phyloP scores from a whole-genome alignment of 2,329 filamentous ascomycete genomes.

The Pseudogymnoascus destructans region DNA sequence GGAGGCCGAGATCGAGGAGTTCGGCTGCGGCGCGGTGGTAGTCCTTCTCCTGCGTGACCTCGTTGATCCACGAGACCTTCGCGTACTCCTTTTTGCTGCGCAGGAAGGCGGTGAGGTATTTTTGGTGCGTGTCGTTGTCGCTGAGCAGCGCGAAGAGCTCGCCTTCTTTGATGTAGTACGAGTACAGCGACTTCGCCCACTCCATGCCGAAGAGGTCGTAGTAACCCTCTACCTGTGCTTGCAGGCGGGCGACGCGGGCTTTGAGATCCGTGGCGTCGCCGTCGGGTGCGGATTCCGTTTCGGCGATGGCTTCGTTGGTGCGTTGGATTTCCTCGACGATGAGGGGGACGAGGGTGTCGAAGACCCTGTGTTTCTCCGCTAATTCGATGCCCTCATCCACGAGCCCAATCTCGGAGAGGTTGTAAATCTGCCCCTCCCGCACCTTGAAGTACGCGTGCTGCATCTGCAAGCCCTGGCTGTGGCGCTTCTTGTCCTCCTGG shows the following conservation, averaged over 20 bases:
- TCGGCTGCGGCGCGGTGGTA: conserved; percentile 60
- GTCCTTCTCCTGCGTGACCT: conserved; percentile 64
- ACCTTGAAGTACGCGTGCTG: conserved; percentile 30
- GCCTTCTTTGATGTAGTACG: conserved; percentile 56
- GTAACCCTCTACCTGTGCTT: conserved; percentile 20
- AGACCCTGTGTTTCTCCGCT: conserved; percentile 49
- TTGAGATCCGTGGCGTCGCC: conserved; percentile 15
- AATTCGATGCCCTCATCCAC: conserved; percentile 41
- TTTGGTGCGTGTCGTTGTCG: conserved; percentile 53
- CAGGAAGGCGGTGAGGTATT: conserved; percentile 67
- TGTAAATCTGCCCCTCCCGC: conserved; percentile 34
- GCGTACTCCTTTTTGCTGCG: conserved; percentile 57
- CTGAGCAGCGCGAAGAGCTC: conserved; percentile 57
- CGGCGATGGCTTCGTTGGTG: conserved; percentile 13
- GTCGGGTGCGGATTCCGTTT: conserved; percentile 15
- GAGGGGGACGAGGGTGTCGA: conserved; percentile 45
- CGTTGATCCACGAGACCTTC: conserved; percentile 89
- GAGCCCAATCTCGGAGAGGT: conserved; percentile 24
- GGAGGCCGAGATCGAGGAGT: conserved; percentile 57
- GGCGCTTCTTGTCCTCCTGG: conserved; percentile 35
- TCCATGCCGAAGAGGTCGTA: conserved; percentile 32
- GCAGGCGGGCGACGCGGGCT: conserved; percentile 13
- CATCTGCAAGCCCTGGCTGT: conserved; percentile 36
- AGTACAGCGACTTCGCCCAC: conserved; percentile 62
- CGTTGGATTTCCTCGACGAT: conserved; percentile 22